These are phyloP conservation scores for Leptodermis oblonga DNA, from an alignment of 257 asterid genomes.

Conservation along the genomic window DNA sequence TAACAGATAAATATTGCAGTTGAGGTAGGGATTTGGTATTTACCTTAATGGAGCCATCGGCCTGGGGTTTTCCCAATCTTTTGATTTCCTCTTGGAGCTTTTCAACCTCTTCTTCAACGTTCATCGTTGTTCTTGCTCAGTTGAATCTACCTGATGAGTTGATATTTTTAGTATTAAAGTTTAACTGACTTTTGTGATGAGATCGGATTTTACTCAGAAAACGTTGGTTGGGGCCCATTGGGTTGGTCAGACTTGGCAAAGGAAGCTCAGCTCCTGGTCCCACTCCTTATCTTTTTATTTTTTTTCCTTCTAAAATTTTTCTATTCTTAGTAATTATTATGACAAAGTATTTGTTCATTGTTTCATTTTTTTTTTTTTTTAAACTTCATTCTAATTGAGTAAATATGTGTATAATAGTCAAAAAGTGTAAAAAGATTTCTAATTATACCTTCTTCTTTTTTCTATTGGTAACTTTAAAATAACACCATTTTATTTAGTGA, in stretches of 20 bases:
- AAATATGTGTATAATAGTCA: too few relatives aligned
- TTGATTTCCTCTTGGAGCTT: slow-evolving; percentile 77
- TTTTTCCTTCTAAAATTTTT: neutral
- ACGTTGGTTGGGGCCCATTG: neutral
- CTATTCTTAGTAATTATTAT: too few relatives aligned
- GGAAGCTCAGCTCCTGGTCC: neutral
- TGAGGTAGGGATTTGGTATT: neutral
- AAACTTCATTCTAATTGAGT: too few relatives aligned
- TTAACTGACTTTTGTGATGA: neutral
- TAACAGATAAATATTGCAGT: neutral
- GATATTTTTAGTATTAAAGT: neutral
- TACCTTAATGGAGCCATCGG: slow-evolving; percentile 94
- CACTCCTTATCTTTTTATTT: slow-evolving; percentile 5
- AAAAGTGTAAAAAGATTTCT: too few relatives aligned
- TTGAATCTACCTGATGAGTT: neutral
- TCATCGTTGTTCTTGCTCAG: slow-evolving; percentile 36
- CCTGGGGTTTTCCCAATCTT: slow-evolving; percentile 70
- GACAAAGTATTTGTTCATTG: too few relatives aligned
- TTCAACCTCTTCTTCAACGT: slow-evolving; percentile 91
- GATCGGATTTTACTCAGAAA: slow-evolving; percentile 9
- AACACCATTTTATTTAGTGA: too few relatives aligned
- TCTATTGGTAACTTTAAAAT: too few relatives aligned
- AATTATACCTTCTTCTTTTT: too few relatives aligned
- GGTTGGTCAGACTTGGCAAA: neutral
- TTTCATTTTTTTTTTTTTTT: too few relatives aligned